Evolutionary conservation across 345 rosid genomes (phyloP), one percentile per base, ranked within the genome.

Genomic region (Dimocarpus longan): DNA sequence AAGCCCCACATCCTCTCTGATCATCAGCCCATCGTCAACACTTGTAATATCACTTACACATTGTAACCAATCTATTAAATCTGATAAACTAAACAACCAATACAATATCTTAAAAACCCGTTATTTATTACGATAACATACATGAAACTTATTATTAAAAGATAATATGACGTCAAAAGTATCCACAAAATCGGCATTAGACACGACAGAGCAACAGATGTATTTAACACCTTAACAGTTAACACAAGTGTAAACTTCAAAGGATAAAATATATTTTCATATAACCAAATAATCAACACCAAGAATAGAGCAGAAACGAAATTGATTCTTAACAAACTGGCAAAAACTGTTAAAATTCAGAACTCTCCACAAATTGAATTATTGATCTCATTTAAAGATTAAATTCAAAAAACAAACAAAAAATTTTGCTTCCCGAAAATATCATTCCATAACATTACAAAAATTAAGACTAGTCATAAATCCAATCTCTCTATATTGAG

Each of bases 151-250:
- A n/a, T n/a, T 39, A 6, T 22, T 44, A n/a, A 80, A 68, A 48
- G 21, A 54, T 44, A 67, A 32, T 3, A 60, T 24, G 59, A 62
- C 4, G 76, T 69, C 60, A 80, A 75, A 37, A 56, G 70, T 64
- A 48, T 24, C 59, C 5, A 13, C n/a, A 66, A 2, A 24, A 66
- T 12, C 5, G 37, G 46, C 70, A 75, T 12, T 22, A 32, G 39
- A 19, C 52, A 60, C 1, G 54, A 7, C 19, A 50, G 37, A 60
- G 16, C 6, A 18, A 50, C 5, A 8, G 9, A 39, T 48, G 40
- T 6, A 39, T 71, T 37, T 60, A 81, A 73, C 40, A 8, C 18
- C 11, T 56, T 60, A 59, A 52, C 59, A 56, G 32, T 10, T 21
- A 24, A 11, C 32, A 8, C 65, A 70, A 6, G 12, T 16, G 69